Evolutionary conservation across 495 filamentous ascomycete genomes (phyloP).

Genomic region (Penicillium longicatenatum): DNA sequence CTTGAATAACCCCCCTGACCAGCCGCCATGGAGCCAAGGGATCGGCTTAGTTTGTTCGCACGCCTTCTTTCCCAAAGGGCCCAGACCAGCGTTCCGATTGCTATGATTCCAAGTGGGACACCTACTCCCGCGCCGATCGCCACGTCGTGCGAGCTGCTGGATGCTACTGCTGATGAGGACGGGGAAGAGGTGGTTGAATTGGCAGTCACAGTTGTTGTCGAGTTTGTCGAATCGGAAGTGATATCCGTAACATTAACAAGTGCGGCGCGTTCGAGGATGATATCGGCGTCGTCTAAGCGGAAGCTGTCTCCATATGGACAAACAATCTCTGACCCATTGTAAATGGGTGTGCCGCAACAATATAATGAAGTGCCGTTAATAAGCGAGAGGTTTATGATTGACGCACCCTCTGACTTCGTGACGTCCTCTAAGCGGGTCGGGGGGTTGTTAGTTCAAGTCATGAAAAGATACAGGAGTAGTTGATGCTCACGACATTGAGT

Average conservation of each 20-base stretch:
- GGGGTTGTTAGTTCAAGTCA: background rate
- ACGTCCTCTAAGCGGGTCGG: background rate
- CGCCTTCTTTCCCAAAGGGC: slow-evolving; percentile 29
- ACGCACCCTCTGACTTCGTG: slow-evolving; percentile 17
- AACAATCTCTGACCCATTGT: slow-evolving; percentile 11
- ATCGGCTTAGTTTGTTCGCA: slow-evolving; percentile 12
- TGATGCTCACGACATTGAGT: slow-evolving; percentile 19
- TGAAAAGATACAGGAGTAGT: background rate
- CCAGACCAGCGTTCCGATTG: slow-evolving; percentile 31
- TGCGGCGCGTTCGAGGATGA: slow-evolving; percentile 23
- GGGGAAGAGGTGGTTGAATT: slow-evolving; percentile 25
- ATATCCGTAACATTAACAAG: slow-evolving; percentile 22
- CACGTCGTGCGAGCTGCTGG: slow-evolving; percentile 23
- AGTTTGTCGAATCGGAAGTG: slow-evolving; percentile 9
- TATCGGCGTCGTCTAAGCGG: slow-evolving; percentile 15
- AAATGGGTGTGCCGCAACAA: slow-evolving; percentile 33
- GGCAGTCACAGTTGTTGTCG: slow-evolving; percentile 26
- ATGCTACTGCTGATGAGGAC: slow-evolving; percentile 27
- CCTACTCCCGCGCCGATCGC: slow-evolving; percentile 34
- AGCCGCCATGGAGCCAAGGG: slow-evolving; percentile 2
- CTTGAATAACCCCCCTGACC: background rate
- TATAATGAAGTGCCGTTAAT: slow-evolving; percentile 23
- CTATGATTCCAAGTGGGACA: slow-evolving; percentile 32
- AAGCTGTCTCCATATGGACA: slow-evolving; percentile 28
- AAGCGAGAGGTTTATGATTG: slow-evolving; percentile 29